Conservation (phyloP, 1,284 basidiomycete genomes). For the Cutaneotrichosporon cutaneum region DNA sequence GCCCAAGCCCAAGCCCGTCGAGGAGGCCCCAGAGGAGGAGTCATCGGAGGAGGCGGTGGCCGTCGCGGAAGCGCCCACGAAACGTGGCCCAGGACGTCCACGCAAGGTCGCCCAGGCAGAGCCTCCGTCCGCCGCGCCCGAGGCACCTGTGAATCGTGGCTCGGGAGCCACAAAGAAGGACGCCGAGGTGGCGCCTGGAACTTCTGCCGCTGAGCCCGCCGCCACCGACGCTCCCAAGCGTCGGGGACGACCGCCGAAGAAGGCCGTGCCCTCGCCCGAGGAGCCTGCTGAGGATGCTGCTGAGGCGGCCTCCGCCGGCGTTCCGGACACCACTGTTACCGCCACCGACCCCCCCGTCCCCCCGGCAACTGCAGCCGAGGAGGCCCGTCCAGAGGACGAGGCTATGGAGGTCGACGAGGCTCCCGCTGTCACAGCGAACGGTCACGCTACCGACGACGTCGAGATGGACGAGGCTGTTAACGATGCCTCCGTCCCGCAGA, state of each 20-base stretch:
- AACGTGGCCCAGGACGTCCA: no score
- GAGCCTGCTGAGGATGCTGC: not conserved
- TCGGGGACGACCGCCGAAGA: not conserved
- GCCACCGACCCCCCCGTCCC: no score
- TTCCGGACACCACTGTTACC: no score
- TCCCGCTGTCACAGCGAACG: not conserved
- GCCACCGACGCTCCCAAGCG: no score
- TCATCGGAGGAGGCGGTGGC: not conserved
- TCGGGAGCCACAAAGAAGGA: not conserved
- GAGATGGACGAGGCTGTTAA: not conserved
- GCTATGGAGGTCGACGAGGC: slow-evolving; percentile 1
- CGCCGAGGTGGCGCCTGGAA: not conserved
- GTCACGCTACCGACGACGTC: slow-evolving; percentile 5
- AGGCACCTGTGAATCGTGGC: not conserved
- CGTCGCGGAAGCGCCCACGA: no score
- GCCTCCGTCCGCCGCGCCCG: not conserved
- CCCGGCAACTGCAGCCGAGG: not conserved
- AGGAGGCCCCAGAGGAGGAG: not conserved
- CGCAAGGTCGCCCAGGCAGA: not conserved
- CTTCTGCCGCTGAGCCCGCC: not conserved
- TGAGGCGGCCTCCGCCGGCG: no score
- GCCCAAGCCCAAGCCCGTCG: not conserved
- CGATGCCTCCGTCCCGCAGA: not conserved
- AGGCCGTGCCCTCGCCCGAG: not conserved
- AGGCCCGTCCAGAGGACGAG: not conserved